Conservation (phyloP, 2,329 filamentous ascomycete genomes). For the Xylaria sp. region DNA sequence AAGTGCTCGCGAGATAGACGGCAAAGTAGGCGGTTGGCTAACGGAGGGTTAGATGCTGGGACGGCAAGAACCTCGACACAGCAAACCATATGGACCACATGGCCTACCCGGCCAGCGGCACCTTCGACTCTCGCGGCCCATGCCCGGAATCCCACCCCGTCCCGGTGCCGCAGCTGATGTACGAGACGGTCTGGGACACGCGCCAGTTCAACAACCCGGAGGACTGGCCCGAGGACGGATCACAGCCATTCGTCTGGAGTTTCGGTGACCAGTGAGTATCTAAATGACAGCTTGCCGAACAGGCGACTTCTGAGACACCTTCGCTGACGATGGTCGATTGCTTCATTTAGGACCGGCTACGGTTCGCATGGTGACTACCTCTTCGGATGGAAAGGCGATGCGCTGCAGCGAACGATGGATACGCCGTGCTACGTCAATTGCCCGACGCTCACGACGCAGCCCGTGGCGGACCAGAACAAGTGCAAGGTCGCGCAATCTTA, state of each 20-base stretch:
- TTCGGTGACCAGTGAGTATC: slow-evolving; percentile 46
- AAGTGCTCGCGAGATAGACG: slow-evolving; percentile 54
- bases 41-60: slow-evolving; percentile 54
- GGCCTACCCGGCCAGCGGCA: slow-evolving; percentile 54
- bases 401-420: slow-evolving; percentile 51
- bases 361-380: slow-evolving; percentile 53
- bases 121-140: slow-evolving; percentile 50
- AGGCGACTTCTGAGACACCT: too few relatives aligned
- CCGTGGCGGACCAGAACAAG: slow-evolving; percentile 49
- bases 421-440: slow-evolving; percentile 51
- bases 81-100: slow-evolving; percentile 57
- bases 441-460: slow-evolving; percentile 48
- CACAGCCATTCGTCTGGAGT: slow-evolving; percentile 51
- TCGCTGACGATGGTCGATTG: background rate
- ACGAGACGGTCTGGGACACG: slow-evolving; percentile 54
- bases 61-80: slow-evolving; percentile 57
- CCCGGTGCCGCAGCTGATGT: slow-evolving; percentile 55
- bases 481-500: slow-evolving; percentile 49
- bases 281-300: background rate
- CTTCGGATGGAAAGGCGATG: slow-evolving; percentile 57
- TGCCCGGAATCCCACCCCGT: slow-evolving; percentile 55
- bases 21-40: background rate
- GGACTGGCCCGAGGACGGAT: slow-evolving; percentile 53
- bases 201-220: slow-evolving; percentile 52
- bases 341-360: slow-evolving; percentile 41